Conservation (phyloP, 495 filamentous ascomycete genomes). For the Hypoxylon fuscum region DNA sequence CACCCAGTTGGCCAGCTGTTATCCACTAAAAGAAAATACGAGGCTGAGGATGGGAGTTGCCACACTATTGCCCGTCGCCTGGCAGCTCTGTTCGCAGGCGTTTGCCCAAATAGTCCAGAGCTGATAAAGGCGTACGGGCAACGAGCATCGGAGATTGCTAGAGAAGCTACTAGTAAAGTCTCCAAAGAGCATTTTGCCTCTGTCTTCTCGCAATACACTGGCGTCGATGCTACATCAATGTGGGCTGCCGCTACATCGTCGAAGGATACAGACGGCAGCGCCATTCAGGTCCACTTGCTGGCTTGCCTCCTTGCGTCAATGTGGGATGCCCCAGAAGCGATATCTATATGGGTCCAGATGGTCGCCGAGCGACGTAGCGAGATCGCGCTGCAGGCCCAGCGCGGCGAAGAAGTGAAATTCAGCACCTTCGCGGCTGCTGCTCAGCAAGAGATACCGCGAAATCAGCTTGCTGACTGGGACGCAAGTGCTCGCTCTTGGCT, state of each 20-base stretch:
- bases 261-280: conserved; percentile 6
- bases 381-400: conserved; percentile 1
- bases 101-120: conserved; percentile 41
- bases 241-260: conserved; percentile 54
- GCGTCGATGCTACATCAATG: conserved; percentile 42
- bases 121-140: conserved; percentile 48
- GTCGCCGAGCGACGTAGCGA: conserved; percentile 25
- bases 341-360: conserved; percentile 47
- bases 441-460: conserved; percentile 40
- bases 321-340: conserved; percentile 46
- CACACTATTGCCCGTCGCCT: conserved; percentile 45
- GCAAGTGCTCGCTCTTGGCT: conserved; percentile 51
- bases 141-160: conserved; percentile 46
- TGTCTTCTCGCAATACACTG: conserved; percentile 26
- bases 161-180: conserved; percentile 20
- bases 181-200: conserved; percentile 3
- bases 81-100: conserved; percentile 41
- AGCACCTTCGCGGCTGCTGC: conserved; percentile 8
- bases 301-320: conserved; percentile 52
- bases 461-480: conserved; percentile 49
- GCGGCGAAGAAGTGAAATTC: conserved; percentile 9
- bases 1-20: conserved; percentile 33
- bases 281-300: conserved; percentile 47
- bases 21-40: conserved; percentile 24
- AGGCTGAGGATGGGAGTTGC: conserved; percentile 38